Conservation (phyloP, 2,329 filamentous ascomycete genomes). For the Acarospora socialis region DNA sequence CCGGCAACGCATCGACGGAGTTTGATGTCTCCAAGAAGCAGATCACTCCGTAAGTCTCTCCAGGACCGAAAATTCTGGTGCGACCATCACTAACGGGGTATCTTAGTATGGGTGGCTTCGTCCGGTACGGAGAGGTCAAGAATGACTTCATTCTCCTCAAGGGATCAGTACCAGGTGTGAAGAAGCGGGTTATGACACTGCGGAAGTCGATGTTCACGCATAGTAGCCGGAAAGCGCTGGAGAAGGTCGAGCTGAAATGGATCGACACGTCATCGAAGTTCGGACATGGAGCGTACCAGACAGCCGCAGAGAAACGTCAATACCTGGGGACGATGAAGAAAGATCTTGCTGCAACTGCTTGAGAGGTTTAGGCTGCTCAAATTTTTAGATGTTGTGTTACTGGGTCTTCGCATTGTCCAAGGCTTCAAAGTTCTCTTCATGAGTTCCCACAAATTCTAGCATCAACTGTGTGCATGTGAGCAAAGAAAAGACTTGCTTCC, state of each 20-base stretch:
- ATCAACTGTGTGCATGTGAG: no score
- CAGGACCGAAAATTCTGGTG: conserved; percentile 4
- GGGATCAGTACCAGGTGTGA: conserved; percentile 92
- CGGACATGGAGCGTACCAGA: conserved; percentile 99
- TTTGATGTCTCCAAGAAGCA: conserved; percentile 97
- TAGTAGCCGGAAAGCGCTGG: conserved; percentile 85
- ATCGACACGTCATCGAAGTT: conserved; percentile 99
- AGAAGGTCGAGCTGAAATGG: conserved; percentile 99
- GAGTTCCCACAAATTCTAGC: no score
- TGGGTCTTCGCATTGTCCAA: no score
- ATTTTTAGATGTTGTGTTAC: no score
- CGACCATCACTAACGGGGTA: conserved; percentile 29
- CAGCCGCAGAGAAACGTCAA: conserved; percentile 86
- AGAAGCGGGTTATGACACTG: conserved; percentile 98
- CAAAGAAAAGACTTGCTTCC: no score
- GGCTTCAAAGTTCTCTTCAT: no score
- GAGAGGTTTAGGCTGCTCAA: no score
- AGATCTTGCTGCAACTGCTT: conserved; percentile 53
- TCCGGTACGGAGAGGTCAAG: conserved; percentile 97
- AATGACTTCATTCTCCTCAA: conserved; percentile 98
- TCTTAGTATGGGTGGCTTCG: conserved; percentile 87
- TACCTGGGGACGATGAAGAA: conserved; percentile 99
- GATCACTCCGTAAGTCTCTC: conserved; percentile 84
- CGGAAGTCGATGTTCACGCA: conserved; percentile 98
- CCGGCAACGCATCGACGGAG: conserved; percentile 86